phyloP scores from a whole-genome alignment of 805 yeast species.

The Candida silvicultrix region DNA sequence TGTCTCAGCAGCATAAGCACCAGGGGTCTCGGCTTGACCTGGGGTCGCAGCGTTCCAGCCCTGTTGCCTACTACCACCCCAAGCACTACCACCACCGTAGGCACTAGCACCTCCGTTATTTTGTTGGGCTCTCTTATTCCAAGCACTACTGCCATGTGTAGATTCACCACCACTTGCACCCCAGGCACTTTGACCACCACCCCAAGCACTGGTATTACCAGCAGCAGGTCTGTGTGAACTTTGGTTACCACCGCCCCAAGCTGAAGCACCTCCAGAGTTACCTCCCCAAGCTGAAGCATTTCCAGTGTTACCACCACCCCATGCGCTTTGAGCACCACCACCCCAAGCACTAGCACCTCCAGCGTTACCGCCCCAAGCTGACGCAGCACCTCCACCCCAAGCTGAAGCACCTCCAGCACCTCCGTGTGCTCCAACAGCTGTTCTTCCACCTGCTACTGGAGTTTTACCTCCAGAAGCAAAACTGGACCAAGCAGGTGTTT shows the following conservation, averaged over 20 bases:
- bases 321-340: slow-evolving; percentile 38
- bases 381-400: slow-evolving; percentile 38
- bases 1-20: slow-evolving; percentile 29
- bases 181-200: slow-evolving; percentile 34
- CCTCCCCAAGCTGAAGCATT: slow-evolving; percentile 39
- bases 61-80: slow-evolving; percentile 31
- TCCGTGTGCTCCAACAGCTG: slow-evolving; percentile 28
- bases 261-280: slow-evolving; percentile 29
- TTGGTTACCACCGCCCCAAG: slow-evolving; percentile 28
- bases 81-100: slow-evolving; percentile 32
- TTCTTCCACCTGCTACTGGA: slow-evolving; percentile 15
- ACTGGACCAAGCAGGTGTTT: slow-evolving; percentile 39
- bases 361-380: slow-evolving; percentile 38
- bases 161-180: slow-evolving; percentile 25
- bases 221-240: slow-evolving; percentile 38
- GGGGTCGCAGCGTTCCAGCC: slow-evolving; percentile 1
- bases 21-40: slow-evolving; percentile 29
- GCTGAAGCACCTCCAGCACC: slow-evolving; percentile 39
- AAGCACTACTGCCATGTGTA: slow-evolving; percentile 32
- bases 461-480: slow-evolving; percentile 20
- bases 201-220: slow-evolving; percentile 41
- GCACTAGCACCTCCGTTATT: slow-evolving; percentile 31
- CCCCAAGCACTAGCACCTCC: slow-evolving; percentile 1
- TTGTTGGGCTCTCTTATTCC: slow-evolving; percentile 31
- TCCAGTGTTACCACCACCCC: slow-evolving; percentile 41